Evolutionary conservation across 1,284 basidiomycete species (phyloP).

Genomic region (Anthracocystis walkeri): DNA sequence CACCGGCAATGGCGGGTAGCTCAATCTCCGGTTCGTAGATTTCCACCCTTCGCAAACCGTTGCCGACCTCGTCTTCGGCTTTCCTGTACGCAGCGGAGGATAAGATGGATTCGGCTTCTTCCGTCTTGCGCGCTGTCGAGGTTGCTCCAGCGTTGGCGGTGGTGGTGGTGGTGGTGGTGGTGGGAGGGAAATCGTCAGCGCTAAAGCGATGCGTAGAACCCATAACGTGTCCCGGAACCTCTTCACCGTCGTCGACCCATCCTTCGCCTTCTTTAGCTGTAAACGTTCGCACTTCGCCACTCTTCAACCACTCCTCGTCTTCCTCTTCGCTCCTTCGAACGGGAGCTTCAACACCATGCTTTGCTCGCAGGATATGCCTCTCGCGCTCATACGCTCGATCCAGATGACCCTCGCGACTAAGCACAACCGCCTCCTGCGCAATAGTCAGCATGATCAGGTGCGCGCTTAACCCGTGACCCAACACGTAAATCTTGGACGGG

Average conservation of each 20-base stretch:
- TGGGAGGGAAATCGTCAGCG: background rate
- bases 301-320: conserved; percentile 52
- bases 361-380: conserved; percentile 23
- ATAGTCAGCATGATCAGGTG: conserved; percentile 70
- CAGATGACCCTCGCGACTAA: conserved; percentile 53
- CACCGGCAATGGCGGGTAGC: conserved; percentile 67
- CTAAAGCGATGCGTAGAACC: conserved; percentile 34
- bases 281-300: conserved; percentile 37
- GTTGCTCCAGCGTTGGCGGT: background rate
- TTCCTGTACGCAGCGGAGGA: conserved; percentile 33
- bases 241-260: conserved; percentile 56
- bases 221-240: conserved; percentile 47
- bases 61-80: conserved; percentile 56
- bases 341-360: conserved; percentile 1
- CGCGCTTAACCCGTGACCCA: conserved; percentile 70
- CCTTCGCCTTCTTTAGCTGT: conserved; percentile 12
- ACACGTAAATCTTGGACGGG: conserved; percentile 65
- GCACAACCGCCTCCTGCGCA: conserved; percentile 69
- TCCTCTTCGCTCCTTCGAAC: conserved; percentile 18
- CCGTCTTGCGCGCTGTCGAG: conserved; percentile 29
- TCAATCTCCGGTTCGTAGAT: conserved; percentile 69
- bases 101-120: conserved; percentile 40
- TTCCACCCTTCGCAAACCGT: conserved; percentile 65
- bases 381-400: conserved; percentile 47
- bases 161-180: background rate